Conservation (phyloP, 1,284 basidiomycete genomes). For the Apiotrichum veenhuisii region DNA sequence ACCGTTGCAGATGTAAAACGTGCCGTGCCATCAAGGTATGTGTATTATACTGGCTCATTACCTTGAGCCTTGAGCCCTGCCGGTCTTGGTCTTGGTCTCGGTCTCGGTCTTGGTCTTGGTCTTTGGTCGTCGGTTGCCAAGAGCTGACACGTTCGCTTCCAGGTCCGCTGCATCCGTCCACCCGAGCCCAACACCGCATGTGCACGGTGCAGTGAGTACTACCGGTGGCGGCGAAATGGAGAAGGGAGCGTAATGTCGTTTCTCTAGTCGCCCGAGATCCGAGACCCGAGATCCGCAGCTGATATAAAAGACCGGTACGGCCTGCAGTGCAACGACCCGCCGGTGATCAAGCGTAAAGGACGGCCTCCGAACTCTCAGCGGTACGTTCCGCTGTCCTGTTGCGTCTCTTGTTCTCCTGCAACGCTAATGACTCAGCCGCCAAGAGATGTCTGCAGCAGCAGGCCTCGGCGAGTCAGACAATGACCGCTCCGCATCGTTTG, state of each 20-base stretch:
- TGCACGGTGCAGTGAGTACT: slow-evolving; percentile 24
- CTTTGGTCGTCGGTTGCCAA: too few relatives aligned
- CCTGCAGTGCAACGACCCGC: slow-evolving; percentile 23
- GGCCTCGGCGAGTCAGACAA: not conserved
- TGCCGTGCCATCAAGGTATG: slow-evolving; percentile 31
- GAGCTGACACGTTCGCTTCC: not conserved
- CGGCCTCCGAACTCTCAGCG: slow-evolving; percentile 19
- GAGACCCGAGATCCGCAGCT: not conserved
- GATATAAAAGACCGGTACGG: slow-evolving; percentile 19
- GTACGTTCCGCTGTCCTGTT: not conserved
- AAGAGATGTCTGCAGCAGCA: not conserved
- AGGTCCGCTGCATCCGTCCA: slow-evolving; percentile 29
- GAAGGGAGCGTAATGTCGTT: too few relatives aligned
- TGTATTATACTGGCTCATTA: too few relatives aligned
- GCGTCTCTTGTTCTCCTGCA: not conserved
- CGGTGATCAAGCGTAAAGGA: slow-evolving; percentile 26
- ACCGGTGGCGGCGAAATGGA: too few relatives aligned
- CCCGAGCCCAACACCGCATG: slow-evolving; percentile 19
- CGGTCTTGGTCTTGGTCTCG: not conserved
- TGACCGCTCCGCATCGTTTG: not conserved
- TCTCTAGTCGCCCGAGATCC: too few relatives aligned
- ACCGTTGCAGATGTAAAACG: slow-evolving; percentile 22
- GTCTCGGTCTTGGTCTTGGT: too few relatives aligned
- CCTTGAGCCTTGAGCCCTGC: too few relatives aligned
- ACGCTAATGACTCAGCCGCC: not conserved